Evolutionary conservation across 2,329 filamentous ascomycete species (phyloP), one percentile per base, ranked within the genome.

Genomic region (Neonectria magnoliae): DNA sequence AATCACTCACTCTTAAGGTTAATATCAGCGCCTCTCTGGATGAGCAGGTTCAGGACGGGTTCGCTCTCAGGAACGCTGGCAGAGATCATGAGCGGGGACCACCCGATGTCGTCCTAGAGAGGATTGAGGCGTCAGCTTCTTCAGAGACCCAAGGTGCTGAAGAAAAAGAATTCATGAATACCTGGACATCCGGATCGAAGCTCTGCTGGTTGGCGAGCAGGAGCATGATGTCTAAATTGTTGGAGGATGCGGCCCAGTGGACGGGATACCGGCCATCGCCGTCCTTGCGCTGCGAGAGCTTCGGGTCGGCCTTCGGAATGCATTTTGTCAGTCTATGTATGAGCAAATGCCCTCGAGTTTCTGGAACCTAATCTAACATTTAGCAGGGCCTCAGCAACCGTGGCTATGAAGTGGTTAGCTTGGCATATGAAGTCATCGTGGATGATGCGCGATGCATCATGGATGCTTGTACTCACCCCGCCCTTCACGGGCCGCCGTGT

Each of bases 231-330:
- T 90, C 87, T 7, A 91, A 80, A 70, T 89, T 90, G 77, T 96
- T 97, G 78, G 92, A 91, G 22, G 94, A 96, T 2, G 90, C 88
- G 0, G 96, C 95, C 96, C 96, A 99, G 83, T 99, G 96, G 62
- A 98, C 89, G 2, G 96, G 91, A 41, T 97, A 87, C 48, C 96
- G 92, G 16, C 93, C 93, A 78, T 99, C 96, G 53, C 93, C 91
- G 75, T 99, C 96, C 73, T 90, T 88, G 62, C 80, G 80, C 51
- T 82, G 84, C 27, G 93, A 90, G 42, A 97, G 87, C 74, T 92
- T 94, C 2, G 92, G 90, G 75, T 97, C 94, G 70, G 90, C 89
- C 91, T 95, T 60, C 36, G 11, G 4, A 6, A 42, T 4, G 4
- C 9, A 11, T 42, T 27, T 20, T 25, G 47, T 67, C 20, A 55